These are phyloP conservation scores for Cladosporium halotolerans DNA, from an alignment of 2,329 filamentous ascomycete species.

Conservation along the genomic window DNA sequence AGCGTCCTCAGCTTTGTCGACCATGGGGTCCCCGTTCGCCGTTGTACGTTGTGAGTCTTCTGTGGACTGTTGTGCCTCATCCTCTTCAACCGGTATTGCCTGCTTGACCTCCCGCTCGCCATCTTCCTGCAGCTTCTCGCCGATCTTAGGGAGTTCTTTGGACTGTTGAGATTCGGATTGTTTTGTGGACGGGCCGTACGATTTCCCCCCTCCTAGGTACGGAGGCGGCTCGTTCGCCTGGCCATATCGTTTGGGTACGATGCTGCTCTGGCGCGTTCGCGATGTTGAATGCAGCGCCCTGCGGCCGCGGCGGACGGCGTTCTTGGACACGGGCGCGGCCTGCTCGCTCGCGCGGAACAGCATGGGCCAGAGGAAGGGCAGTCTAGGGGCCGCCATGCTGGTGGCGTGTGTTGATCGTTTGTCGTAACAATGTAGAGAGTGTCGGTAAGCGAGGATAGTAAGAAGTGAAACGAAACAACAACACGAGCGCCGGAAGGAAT, in stretches of 20 bases:
- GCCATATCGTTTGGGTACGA: conserved; percentile 38
- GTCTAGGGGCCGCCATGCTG: conserved; percentile 33
- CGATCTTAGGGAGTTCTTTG: conserved; percentile 26
- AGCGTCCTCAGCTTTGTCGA: conserved; percentile 16
- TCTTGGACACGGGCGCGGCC: conserved; percentile 16
- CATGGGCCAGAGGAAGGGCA: conserved; percentile 44
- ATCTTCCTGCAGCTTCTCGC: conserved; percentile 24
- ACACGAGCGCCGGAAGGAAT: not conserved
- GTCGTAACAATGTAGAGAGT: not conserved
- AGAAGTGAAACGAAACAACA: not conserved
- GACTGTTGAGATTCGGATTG: conserved; percentile 11
- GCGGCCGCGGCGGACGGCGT: conserved; percentile 22
- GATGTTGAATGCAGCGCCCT: conserved; percentile 29
- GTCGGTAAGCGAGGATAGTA: not conserved
- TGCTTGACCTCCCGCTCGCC: conserved; percentile 23
- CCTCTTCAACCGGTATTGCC: conserved; percentile 4
- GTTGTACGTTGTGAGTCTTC: not conserved
- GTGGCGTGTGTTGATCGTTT: not conserved
- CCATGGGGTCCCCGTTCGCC: conserved; percentile 17
- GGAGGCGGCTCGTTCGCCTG: conserved; percentile 42
- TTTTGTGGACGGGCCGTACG: conserved; percentile 16
- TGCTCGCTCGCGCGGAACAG: conserved; percentile 32
- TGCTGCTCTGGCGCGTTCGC: conserved; percentile 27
- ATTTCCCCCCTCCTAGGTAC: conserved; percentile 29
- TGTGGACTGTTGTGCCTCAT: not conserved